Conservation (phyloP, 257 asterid genomes). For the Asclepias syriaca region DNA sequence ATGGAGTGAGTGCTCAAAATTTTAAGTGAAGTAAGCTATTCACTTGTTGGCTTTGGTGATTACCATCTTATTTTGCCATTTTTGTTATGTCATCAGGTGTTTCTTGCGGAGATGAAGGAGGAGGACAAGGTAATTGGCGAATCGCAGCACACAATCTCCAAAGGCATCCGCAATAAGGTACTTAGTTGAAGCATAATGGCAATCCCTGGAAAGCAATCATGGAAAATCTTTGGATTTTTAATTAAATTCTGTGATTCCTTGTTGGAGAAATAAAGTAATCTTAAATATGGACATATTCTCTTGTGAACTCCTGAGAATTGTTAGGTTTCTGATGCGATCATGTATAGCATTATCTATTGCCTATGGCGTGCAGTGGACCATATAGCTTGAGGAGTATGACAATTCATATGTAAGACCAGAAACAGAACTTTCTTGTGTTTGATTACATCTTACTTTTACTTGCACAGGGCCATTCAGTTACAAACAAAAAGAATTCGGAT, state of each 20-base stretch:
- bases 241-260: not conserved
- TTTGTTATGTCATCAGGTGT: slow-evolving; percentile 34
- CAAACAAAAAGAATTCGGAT: slow-evolving; percentile 45
- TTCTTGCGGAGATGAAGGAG: slow-evolving; percentile 67
- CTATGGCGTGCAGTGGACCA: not conserved
- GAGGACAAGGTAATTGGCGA: slow-evolving; percentile 60
- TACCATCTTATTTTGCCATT: not conserved
- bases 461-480: slow-evolving; percentile 71
- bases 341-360: not conserved
- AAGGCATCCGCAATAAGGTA: slow-evolving; percentile 73
- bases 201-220: not conserved
- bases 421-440: not conserved
- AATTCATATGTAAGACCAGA: not conserved
- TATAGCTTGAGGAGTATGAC: not conserved
- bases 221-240: not conserved
- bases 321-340: not conserved
- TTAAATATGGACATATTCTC: not conserved
- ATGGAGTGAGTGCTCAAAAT: slow-evolving; percentile 57
- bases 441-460: slow-evolving; percentile 6
- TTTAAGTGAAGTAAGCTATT: not conserved
- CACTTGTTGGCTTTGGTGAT: not conserved
- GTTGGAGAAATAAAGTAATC: not conserved
- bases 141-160: slow-evolving; percentile 66
- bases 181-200: too few species aligned
- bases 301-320: not conserved